phyloP scores from a whole-genome alignment of 2,329 filamentous ascomycete genomes.

The Torrubiella hemipterigena region DNA sequence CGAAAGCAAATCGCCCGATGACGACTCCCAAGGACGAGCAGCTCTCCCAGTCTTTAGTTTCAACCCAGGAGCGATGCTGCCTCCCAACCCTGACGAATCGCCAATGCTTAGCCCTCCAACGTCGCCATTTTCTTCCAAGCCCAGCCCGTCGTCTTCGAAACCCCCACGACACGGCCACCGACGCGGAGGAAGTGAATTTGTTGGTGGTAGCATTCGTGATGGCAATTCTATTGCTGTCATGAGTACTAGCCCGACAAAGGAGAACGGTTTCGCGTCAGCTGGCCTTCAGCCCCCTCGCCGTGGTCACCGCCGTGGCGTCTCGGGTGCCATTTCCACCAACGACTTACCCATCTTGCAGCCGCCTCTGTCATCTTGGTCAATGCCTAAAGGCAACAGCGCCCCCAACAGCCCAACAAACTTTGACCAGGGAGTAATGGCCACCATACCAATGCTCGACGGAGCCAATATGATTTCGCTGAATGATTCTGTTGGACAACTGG shows the following conservation, averaged over 20 bases:
- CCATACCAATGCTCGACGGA: slow-evolving; percentile 5
- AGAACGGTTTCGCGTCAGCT: slow-evolving; percentile 45
- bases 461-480: slow-evolving; percentile 7
- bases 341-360: slow-evolving; percentile 64
- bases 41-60: slow-evolving; percentile 43
- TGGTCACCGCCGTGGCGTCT: slow-evolving; percentile 59
- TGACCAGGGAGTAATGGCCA: slow-evolving; percentile 11
- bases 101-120: slow-evolving; percentile 41
- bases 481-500: slow-evolving; percentile 6
- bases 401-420: slow-evolving; percentile 47
- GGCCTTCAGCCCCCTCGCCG: slow-evolving; percentile 44
- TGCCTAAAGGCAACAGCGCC: slow-evolving; percentile 48
- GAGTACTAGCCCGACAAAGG: slow-evolving; percentile 60
- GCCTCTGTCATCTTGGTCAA: slow-evolving; percentile 35
- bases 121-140: slow-evolving; percentile 37
- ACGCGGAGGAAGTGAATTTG: slow-evolving; percentile 76
- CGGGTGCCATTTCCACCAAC: slow-evolving; percentile 70
- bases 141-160: slow-evolving; percentile 43
- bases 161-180: slow-evolving; percentile 60
- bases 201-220: slow-evolving; percentile 57
- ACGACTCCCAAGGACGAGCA: slow-evolving; percentile 19
- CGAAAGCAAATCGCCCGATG: no score
- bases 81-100: slow-evolving; percentile 17
- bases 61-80: slow-evolving; percentile 33
- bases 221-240: slow-evolving; percentile 47